Evolutionary conservation across 106 monocot genomes (phyloP), one percentile per base, ranked within the genome.

Genomic region (Hemerocallis citrina): DNA sequence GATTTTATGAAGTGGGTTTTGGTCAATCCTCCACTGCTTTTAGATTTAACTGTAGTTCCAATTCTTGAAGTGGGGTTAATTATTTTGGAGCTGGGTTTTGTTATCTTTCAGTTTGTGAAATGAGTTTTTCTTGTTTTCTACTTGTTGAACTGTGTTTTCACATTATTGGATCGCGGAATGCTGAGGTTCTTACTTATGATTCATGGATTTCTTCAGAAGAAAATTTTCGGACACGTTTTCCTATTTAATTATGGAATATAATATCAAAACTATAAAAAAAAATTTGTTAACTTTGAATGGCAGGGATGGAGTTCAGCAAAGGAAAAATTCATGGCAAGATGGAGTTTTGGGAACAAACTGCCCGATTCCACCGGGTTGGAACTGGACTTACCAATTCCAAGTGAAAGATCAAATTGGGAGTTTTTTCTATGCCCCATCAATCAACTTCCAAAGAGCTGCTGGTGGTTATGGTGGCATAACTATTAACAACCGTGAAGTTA

Each of bases 301-400:
- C 39, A 89, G 89, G 89, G 62, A 75, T 55, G 89, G 94, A 11
- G 36, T 95, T 37, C 85, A 86, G 50, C 86, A 86, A 14, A 50
- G 86, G 72, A 83, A 75, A 54, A 89, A 86, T 34, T 78, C 77
- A 21, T 95, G 94, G 89, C 75, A 95, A 72, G 94, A 95, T 57
- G 89, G 89, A n/a, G 94, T 95, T 3, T 59, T 73, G 22, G 94
- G 94, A 15, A 95, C 94, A 5, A 89, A 74, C 55, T 95, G 94
- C 83, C 86, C 94, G 12, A 95, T 95, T 25, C 85, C 89, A 9
- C 34, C 80, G 0, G 89, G 89, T 6, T 86, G 85, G 85, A 95
- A 95, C 59, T 95, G 85, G 86, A 95, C 94, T 6, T 89, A 95
- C 68, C 75, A 89, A 40, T 95, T 86, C 74, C 94, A 95, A 59